Evolutionary conservation across 495 filamentous ascomycete species (phyloP).

Genomic region (Annulohypoxylon bovei): DNA sequence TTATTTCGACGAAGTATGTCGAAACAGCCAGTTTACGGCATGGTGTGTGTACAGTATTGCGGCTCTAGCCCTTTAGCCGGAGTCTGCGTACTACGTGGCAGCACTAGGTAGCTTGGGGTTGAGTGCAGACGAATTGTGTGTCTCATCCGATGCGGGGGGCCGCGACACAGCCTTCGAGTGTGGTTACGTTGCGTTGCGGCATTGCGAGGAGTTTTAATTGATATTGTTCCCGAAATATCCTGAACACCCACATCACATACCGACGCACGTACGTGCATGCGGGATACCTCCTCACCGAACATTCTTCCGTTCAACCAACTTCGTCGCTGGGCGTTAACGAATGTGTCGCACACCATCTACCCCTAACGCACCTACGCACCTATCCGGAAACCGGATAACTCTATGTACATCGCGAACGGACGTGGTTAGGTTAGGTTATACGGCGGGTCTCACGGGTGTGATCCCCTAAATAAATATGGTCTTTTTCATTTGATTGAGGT

Average conservation of each 20-base stretch:
- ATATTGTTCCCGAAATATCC: conserved; percentile 21
- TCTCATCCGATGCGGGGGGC: conserved; percentile 27
- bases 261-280: conserved; percentile 1
- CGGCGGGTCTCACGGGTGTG: conserved; percentile 9
- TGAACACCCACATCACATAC: conserved; percentile 8
- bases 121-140: conserved; percentile 10
- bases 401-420: conserved; percentile 16
- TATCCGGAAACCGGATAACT: conserved; percentile 2
- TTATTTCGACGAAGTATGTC: conserved; percentile 12
- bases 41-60: conserved; percentile 14
- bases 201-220: conserved; percentile 17
- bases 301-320: conserved; percentile 1
- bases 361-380: conserved; percentile 12
- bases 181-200: conserved; percentile 35
- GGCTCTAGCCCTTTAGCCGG: conserved; percentile 32
- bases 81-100: conserved; percentile 24
- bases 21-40: conserved; percentile 4
- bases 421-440: conserved; percentile 7
- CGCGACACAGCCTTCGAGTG: conserved; percentile 11
- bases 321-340: neutral
- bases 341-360: conserved; percentile 16
- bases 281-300: conserved; percentile 5
- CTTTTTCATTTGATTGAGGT: conserved; percentile 15
- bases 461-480: neutral
- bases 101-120: conserved; percentile 24